Evolutionary conservation across 2,329 filamentous ascomycete species (phyloP).

Genomic region (Blastomyces gilchristii): DNA sequence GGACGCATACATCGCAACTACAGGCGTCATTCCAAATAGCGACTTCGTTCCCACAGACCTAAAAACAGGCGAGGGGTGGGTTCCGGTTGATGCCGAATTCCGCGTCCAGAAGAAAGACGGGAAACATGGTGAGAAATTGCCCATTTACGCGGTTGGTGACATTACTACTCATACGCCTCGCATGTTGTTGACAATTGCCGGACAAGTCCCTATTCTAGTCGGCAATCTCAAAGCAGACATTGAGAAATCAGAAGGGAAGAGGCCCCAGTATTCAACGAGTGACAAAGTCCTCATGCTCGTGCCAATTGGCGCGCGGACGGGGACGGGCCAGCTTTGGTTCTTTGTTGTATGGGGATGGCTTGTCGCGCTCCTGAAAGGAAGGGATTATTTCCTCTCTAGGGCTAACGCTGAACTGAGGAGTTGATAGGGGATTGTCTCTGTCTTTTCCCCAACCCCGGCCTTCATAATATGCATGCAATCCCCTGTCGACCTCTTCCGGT

Average conservation of each 20-base stretch:
- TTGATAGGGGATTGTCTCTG: neutral
- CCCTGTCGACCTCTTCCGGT: neutral
- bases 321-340: slow-evolving; percentile 13
- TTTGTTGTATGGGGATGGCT: slow-evolving; percentile 13
- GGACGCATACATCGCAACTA: slow-evolving; percentile 17
- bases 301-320: slow-evolving; percentile 13
- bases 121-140: slow-evolving; percentile 2
- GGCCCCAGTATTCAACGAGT: slow-evolving; percentile 7
- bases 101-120: slow-evolving; percentile 7
- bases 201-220: slow-evolving; percentile 11
- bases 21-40: slow-evolving; percentile 17
- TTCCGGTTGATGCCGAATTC: slow-evolving; percentile 16
- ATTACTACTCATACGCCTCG: slow-evolving; percentile 12
- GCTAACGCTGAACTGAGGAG: neutral
- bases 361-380: slow-evolving; percentile 15
- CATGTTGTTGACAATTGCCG: slow-evolving; percentile 6
- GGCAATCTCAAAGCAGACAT: slow-evolving; percentile 16
- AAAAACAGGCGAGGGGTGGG: slow-evolving; percentile 15
- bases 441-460: neutral
- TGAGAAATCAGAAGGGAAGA: slow-evolving; percentile 8
- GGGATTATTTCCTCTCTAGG: slow-evolving; percentile 16
- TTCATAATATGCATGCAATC: neutral
- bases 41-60: slow-evolving; percentile 15
- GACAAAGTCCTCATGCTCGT: slow-evolving; percentile 8
- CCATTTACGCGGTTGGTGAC: slow-evolving; percentile 16